These are phyloP conservation scores for Mortierella sp. DNA, from an alignment of 371 early-diverging fungal species.

Conservation along the genomic window DNA sequence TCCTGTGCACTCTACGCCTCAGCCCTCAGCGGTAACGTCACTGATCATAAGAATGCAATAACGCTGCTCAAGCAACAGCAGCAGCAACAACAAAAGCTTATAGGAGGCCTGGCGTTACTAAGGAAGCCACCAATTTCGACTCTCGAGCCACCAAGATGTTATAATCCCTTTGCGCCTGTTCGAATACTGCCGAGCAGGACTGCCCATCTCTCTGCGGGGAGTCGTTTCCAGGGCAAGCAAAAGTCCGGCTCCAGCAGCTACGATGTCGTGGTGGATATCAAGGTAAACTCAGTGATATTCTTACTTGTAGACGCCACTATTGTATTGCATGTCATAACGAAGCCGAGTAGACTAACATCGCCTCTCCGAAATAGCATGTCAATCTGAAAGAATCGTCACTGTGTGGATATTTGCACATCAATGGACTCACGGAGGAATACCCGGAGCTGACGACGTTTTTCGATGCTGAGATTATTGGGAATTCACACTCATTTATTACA, in stretches of 20 bases:
- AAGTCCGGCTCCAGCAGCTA: constrained; percentile 74
- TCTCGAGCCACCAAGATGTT: background rate
- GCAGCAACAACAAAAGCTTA: constrained; percentile 16
- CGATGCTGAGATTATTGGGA: constrained; percentile 88
- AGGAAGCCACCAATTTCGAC: constrained; percentile 19
- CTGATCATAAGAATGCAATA: constrained; percentile 13
- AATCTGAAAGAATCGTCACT: constrained; percentile 77
- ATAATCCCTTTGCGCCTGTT: constrained; percentile 31
- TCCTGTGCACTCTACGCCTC: constrained; percentile 26
- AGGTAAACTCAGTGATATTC: constrained; percentile 60
- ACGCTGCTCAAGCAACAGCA: constrained; percentile 26
- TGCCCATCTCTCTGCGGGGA: constrained; percentile 71
- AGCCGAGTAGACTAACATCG: too few relatives aligned
- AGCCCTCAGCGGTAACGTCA: constrained; percentile 2
- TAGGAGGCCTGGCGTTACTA: constrained; percentile 19
- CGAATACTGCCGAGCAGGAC: constrained; percentile 23
- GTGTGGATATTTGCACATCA: constrained; percentile 86
- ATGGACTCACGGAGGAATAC: constrained; percentile 85
- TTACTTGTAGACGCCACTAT: too few relatives aligned
- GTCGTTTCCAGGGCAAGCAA: constrained; percentile 79
- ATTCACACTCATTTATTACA: constrained; percentile 81
- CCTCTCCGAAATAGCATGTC: constrained; percentile 79
- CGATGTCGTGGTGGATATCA: constrained; percentile 80
- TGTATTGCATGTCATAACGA: too few relatives aligned
- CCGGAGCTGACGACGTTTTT: constrained; percentile 88